Evolutionary conservation across 2,329 filamentous ascomycete species (phyloP), one percentile per base, ranked within the genome.

Genomic region (Alternaria novae-zelandiae): DNA sequence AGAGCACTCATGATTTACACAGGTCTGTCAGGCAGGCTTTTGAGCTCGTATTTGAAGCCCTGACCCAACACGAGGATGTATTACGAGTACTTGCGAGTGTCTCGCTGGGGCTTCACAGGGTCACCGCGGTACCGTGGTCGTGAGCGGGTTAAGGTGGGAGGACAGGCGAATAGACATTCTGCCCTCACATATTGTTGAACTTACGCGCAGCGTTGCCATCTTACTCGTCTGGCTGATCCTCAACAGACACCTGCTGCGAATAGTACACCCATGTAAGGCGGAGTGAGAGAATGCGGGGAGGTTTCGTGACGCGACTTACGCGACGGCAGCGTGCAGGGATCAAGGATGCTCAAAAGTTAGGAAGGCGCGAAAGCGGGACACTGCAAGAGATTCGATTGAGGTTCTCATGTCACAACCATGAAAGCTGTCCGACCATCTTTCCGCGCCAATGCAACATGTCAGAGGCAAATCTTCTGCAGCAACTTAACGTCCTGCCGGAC

Each of bases 351-450:
- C 57, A 63, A 67, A 63, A 67, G 60, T 58, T 61, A 21, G 59
- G 53, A 63, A 36, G 12, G 41, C n/a, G 58, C 55, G 50, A 47
- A 62, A 45, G 58, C 51, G 41, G 62, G 54, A 57, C 54, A 57
- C 47, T 17, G 45, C 28, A 20, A 36, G 17, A 36, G 46, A 54
- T 47, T 20, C 54, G 41, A 59, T 11, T 25, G 10, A 17, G 32
- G 9, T 41, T 25, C 36, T 44, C n/a, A 59, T 58, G 23, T 25
- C 7, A 41, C 57, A 20, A 53, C 46, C 4, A 63, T 63, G 61
- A 60, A 57, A 59, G 61, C 65, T 8, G 59, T 73, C 12, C 67
- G 59, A 44, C 61, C 61, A 53, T 66, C 69, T 57, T 58, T 72
- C 5, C 46, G 62, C 59, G 69, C 61, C 36, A 73, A 70, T 47